Base-by-base conservation (phyloP, 73 alveolate species). In the Blepharisma japonicum region DNA sequence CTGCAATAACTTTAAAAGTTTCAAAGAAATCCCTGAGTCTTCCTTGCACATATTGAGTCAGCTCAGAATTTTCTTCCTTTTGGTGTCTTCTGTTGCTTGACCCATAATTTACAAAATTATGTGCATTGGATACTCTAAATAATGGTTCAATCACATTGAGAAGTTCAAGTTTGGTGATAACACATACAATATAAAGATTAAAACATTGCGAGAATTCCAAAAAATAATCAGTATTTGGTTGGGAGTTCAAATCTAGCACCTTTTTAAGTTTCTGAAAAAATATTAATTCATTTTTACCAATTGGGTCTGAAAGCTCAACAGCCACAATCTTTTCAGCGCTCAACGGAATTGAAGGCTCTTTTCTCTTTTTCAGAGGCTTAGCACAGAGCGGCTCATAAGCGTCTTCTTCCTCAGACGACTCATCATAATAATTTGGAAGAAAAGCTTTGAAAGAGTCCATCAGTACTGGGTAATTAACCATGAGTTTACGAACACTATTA, bases 341-440 rank as follows among this genome's bases (percentile, higher is more conserved):
- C 66, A 14, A 18, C 66, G 21, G 66, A 51, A 14, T 11, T 11
- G 66, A 11, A 14, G 66, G 66, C n/a, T 18, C 21, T 51, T 11
- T 14, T 14, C 66, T 11, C 66, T 51, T 51, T 18, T 51, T 51
- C 27, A 14, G 2, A 14, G 66, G 66, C 66, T 51, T 51, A 2
- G 21, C 66, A 14, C 21, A 18, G 66, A 51, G n/a, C 66, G n/a
- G 27, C 27, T 11, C 21, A 14, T 51, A 11, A 14, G n/a, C 66
- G n/a, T 51, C 27, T 11, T 51, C 66, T 51, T 51, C 66, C 21
- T 11, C n/a, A 51, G 27, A 14, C 27, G 66, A 51, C 21, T 51
- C 66, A 14, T 51, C 66, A 18, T 51, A 14, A 51, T 51, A 51
- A 51, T 51, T 51, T 51, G 66, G 66, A 18, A 51, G 66, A 51